A percentile compares a stretch with the other conserved stretches of the same genome.
Conservation (phyloP, 2,329 filamentous ascomycete genomes). For the Colletotrichum nymphaeae region DNA sequence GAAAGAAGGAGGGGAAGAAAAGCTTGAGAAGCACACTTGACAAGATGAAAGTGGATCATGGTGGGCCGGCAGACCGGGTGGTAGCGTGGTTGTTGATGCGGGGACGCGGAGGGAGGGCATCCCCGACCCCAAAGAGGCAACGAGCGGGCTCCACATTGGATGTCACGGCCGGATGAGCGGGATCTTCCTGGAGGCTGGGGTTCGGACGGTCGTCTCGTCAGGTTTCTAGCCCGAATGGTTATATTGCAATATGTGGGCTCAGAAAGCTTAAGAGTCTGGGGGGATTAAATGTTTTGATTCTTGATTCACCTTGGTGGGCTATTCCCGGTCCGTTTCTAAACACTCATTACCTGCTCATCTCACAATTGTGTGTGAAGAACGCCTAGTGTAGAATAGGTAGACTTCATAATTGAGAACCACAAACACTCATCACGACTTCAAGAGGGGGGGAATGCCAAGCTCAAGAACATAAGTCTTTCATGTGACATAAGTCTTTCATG, state of each 20-base stretch:
- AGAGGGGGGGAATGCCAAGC: too few relatives aligned
- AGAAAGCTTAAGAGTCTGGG: not conserved
- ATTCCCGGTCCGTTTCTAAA: not conserved
- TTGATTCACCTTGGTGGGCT: not conserved
- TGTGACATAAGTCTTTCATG: not conserved
- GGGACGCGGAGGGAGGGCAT: conserved; percentile 35
- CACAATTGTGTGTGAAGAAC: rapidly evolving
- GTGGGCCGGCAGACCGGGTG: not conserved
- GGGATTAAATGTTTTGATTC: not conserved
- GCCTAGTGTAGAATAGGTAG: too few relatives aligned
- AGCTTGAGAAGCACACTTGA: not conserved
- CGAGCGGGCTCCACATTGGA: not conserved
- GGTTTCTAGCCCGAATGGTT: not conserved
- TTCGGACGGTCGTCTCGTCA: too few relatives aligned
- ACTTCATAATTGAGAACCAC: not conserved
- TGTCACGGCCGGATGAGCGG: conserved; percentile 31
- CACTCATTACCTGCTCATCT: not conserved
- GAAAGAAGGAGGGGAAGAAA: not conserved
- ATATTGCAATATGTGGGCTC: not conserved
- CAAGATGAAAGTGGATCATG: not conserved
- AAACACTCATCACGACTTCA: not conserved
- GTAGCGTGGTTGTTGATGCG: conserved; percentile 14
- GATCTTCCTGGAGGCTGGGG: not conserved
- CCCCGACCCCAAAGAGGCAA: conserved; percentile 33
- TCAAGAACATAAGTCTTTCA: not conserved